Base-by-base conservation (phyloP, 352 stramenopile species). In the Pythium aphanidermatum region DNA sequence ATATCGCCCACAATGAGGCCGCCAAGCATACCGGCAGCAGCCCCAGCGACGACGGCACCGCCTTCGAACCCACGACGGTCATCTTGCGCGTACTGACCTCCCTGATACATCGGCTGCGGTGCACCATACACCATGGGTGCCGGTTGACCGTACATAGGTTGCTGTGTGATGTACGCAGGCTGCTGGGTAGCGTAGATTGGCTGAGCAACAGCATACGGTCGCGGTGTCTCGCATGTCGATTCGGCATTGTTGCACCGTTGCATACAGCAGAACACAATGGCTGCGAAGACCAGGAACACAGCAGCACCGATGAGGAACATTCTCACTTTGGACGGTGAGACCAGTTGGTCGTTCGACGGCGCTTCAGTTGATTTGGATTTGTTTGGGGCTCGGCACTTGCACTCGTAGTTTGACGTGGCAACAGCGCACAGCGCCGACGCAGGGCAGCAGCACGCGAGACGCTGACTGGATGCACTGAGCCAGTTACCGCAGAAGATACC, bases 371-470 rank as follows among this genome's bases (percentile, higher is more conserved):
- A 27, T 4, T 20, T 21, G 13, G 12, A 25, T 3, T 19, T 53
- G 2, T 34, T 39, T 5, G 23, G 16, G 1, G 28, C 16, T 9
- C 29, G 25, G 51, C 52, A 66, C n/a, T 41, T 20, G 40, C 58
- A 66, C 27, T 51, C 25, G 44, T 58, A 56, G 51, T 51, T 54
- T 26, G 28, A 46, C 17, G 28, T 11, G n/a, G 37, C 23, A 24
- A 39, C 38, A 43, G 25, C 26, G 30, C 45, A 53, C 33, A 39
- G 21, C 16, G 38, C 58, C 6, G 13, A 45, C 2, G 51, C 28
- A 4, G 57, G 51, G 26, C 58, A 66, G 46, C 58, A 66, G 51
- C 58, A 66, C 7, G 58, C 50, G 13, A 58, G 27, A 3, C 54
- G 45, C 43, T 56, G 33, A 29, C 34, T 60, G 2, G 44, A 33